Evolutionary conservation across 2,329 filamentous ascomycete genomes (phyloP), one percentile per base, ranked within the genome.

Genomic region (Aureobasidium sp.): DNA sequence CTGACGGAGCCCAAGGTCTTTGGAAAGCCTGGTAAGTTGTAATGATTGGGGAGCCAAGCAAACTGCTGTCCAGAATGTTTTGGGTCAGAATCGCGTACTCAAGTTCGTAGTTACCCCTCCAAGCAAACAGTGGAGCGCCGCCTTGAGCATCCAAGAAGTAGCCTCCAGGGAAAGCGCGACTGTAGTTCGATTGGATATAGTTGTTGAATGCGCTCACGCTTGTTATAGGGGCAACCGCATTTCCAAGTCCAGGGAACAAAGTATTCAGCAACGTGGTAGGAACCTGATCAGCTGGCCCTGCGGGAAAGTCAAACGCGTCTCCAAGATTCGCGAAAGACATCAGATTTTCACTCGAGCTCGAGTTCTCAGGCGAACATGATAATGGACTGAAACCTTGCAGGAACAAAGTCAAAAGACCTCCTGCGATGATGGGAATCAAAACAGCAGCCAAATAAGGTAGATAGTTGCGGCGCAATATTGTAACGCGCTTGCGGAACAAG

Each of bases 11-110:
- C 70, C 84, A 90, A 0, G 88, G 86, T 0, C 81, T 78, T 58
- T 88, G 88, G 62, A 96, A 95, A 11, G 80, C 71, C 44, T 86
- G 79, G 68, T 84, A 95, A 45, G 81, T 79, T 1, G 85, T 86
- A 2, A 78, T 75, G 56, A 95, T 90, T 2, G 80, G 79, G 53
- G 86, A 83, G 19, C 80, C 77, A 24, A 89, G 67, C 19, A 90
- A 67, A 17, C 89, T 63, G 79, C 87, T 50, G 88, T 96, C 69
- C 81, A 97, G 74, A 80, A 96, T 77, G 87, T 96, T 93, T 75
- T 96, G 76, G 74, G 85, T 64, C 81, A 96, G 66, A 78, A 96
- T 71, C 79, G 89, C 60, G 35, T 71, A 72, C 17, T 81, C 78
- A 21, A 91, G 71, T 4, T 79, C 74, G 8, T 76, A 70, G 60